Percentiles rank a stretch among this genome's conserved stretches.
Evolutionary conservation across 768 basidiomycete species (phyloP).

Genomic region (Panus rudis): DNA sequence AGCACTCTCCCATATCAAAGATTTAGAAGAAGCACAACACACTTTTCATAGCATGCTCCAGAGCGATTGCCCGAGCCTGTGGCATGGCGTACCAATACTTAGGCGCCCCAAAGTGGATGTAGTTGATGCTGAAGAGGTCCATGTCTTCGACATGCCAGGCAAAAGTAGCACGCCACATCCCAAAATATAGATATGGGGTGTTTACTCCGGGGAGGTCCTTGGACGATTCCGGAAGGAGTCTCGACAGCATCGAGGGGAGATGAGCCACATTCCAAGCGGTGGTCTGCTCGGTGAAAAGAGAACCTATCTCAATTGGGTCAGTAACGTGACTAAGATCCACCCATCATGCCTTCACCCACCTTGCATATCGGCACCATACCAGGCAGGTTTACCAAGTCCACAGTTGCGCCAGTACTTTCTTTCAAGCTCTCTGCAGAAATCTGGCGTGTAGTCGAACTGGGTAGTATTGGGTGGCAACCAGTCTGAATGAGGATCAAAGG

Average conservation of each 20-base stretch:
- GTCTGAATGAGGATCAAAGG: slow-evolving; percentile 63
- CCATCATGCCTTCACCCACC: slow-evolving; percentile 40
- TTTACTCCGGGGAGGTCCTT: slow-evolving; percentile 91
- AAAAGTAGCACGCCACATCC: slow-evolving; percentile 99
- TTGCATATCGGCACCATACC: slow-evolving; percentile 96
- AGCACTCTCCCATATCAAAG: not conserved
- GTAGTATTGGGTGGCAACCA: slow-evolving; percentile 79
- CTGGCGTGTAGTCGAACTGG: slow-evolving; percentile 74
- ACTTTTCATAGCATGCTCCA: slow-evolving; percentile 93
- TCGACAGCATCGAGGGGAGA: slow-evolving; percentile 79
- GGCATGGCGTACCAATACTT: slow-evolving; percentile 98
- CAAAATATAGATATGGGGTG: slow-evolving; percentile 95
- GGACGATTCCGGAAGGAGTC: slow-evolving; percentile 60
- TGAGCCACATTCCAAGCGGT: slow-evolving; percentile 91
- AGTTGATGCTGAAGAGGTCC: slow-evolving; percentile 98
- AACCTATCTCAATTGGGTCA: slow-evolving; percentile 32
- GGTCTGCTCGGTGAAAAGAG: slow-evolving; percentile 68
- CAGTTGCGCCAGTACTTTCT: slow-evolving; percentile 89
- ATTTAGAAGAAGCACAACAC: slow-evolving; percentile 18
- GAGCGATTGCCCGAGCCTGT: slow-evolving; percentile 68
- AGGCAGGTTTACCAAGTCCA: slow-evolving; percentile 82
- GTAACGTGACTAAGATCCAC: not conserved
- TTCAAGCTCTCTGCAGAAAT: slow-evolving; percentile 84
- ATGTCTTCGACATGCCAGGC: slow-evolving; percentile 99
- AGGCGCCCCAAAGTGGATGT: slow-evolving; percentile 96